Evolutionary conservation across 2,329 filamentous ascomycete species (phyloP).

Genomic region (Cordyceps sp.): DNA sequence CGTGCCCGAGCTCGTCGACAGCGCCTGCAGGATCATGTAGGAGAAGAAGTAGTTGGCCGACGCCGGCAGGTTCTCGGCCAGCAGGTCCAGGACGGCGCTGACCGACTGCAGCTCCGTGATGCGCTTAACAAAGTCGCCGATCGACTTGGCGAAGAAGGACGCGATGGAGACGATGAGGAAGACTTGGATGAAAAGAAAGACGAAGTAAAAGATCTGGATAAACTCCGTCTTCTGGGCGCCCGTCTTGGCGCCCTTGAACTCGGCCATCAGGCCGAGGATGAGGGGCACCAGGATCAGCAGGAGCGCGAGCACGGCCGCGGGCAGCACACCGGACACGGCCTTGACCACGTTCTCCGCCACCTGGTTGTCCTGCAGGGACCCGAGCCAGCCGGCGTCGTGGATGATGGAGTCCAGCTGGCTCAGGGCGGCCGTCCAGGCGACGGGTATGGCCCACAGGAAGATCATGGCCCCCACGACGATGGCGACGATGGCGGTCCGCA

Average conservation of each 20-base stretch:
- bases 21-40: slow-evolving; percentile 89
- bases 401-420: slow-evolving; percentile 63
- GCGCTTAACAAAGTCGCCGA: slow-evolving; percentile 44
- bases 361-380: slow-evolving; percentile 45
- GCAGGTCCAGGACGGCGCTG: slow-evolving; percentile 46
- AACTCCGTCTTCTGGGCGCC: slow-evolving; percentile 61
- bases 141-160: slow-evolving; percentile 48
- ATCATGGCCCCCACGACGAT: slow-evolving; percentile 56
- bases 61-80: slow-evolving; percentile 68
- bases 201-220: slow-evolving; percentile 88
- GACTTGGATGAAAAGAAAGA: slow-evolving; percentile 85
- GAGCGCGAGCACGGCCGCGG: slow-evolving; percentile 58
- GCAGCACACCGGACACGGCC: slow-evolving; percentile 69
- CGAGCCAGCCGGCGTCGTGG: slow-evolving; percentile 47
- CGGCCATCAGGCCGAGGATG: slow-evolving; percentile 57
- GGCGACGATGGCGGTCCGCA: slow-evolving; percentile 51
- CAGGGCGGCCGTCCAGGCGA: slow-evolving; percentile 71
- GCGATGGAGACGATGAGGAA: slow-evolving; percentile 87
- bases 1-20: slow-evolving; percentile 80
- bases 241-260: slow-evolving; percentile 66
- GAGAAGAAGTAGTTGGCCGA: slow-evolving; percentile 96
- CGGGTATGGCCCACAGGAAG: slow-evolving; percentile 78
- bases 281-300: slow-evolving; percentile 70
- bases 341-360: slow-evolving; percentile 44
- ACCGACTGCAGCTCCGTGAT: slow-evolving; percentile 33